Conservation (phyloP, 2,329 filamentous ascomycete genomes). For the Fusarium lateritium region DNA sequence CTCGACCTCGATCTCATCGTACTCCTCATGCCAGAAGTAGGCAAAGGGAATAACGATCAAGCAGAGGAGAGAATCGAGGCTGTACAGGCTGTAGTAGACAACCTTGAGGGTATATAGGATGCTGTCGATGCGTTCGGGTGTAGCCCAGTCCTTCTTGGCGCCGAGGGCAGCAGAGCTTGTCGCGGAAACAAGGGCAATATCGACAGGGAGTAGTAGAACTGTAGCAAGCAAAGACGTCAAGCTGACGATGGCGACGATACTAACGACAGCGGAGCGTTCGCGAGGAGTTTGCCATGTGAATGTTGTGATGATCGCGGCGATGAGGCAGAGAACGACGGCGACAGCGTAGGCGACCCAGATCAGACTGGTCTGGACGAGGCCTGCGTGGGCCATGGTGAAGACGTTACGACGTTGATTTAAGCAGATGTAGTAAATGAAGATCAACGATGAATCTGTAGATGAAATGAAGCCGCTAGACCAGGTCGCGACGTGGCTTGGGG, state of each 20-base stretch:
- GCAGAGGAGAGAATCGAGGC: slow-evolving; percentile 90
- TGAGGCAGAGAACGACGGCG: slow-evolving; percentile 81
- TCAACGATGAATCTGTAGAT: slow-evolving; percentile 23
- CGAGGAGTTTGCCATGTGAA: slow-evolving; percentile 92
- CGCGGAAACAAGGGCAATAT: slow-evolving; percentile 93
- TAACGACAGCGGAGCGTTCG: slow-evolving; percentile 87
- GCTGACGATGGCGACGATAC: slow-evolving; percentile 87
- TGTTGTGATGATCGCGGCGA: slow-evolving; percentile 86
- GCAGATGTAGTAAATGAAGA: slow-evolving; percentile 15
- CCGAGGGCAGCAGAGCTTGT: slow-evolving; percentile 83
- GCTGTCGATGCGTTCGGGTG: slow-evolving; percentile 80
- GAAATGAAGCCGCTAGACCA: slow-evolving; percentile 24
- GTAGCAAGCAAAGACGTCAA: slow-evolving; percentile 91
- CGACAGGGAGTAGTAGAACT: slow-evolving; percentile 91
- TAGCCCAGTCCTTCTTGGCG: slow-evolving; percentile 95
- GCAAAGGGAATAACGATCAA: slow-evolving; percentile 92
- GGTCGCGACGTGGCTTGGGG: slow-evolving; percentile 24
- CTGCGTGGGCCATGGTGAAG: slow-evolving; percentile 60
- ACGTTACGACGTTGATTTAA: background rate
- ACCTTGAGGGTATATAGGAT: slow-evolving; percentile 87
- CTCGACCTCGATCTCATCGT: slow-evolving; percentile 90
- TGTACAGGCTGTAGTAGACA: slow-evolving; percentile 95
- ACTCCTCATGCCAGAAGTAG: slow-evolving; percentile 99
- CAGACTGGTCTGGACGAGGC: slow-evolving; percentile 85
- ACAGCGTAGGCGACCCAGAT: slow-evolving; percentile 97